Base-by-base conservation (phyloP, 192 early-diverging fungal species). In the Linnemannia zychae region DNA sequence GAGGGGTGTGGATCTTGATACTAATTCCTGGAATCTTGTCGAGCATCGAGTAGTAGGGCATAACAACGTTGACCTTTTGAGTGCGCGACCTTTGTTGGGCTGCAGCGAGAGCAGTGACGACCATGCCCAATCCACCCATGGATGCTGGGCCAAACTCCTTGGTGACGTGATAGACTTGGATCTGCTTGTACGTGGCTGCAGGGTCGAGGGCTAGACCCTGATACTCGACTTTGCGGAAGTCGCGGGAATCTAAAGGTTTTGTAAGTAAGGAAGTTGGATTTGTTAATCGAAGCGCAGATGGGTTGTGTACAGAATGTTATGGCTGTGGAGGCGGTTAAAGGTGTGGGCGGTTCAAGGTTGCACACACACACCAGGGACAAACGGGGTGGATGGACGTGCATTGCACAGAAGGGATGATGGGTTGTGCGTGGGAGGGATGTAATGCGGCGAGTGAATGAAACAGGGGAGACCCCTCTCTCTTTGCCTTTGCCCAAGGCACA, bases 71-170 rank as follows among this genome's bases (percentile, higher is more conserved):
- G n/a, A 91, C 88, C 28, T 88, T 80, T 33, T 89, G 74, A 22
- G 70, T 49, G 0, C 85, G 71, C 1, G 88, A 82, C 15, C 50
- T 66, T 68, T 90, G 83, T 57, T 92, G 91, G 11, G 88, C 90
- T 22, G 77, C 38, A 6, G 91, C 78, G 2, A 92, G 74, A 6
- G 89, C 88, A 4, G 91, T 92, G 48, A 91, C 80, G 4, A 92
- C 85, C 80, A 88, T 88, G 15, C 91, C 91, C 67, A 92, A 81
- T 2, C 88, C 91, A 66, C 90, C 89, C 90, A 91, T 91, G 9
- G 90, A 80, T 5, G 91, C 90, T 0, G 84, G 81, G 16, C 90
- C 90, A 75, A 91, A 92, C 66, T 92, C 91, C 71, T 90, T 92
- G n/a, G 90, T 90, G 57, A 92, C 77, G 71, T 92, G 91, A 46